Evolutionary conservation across 768 basidiomycete species (phyloP), one percentile per base, ranked within the genome.

Genomic region (Paxillus rubicundulus): DNA sequence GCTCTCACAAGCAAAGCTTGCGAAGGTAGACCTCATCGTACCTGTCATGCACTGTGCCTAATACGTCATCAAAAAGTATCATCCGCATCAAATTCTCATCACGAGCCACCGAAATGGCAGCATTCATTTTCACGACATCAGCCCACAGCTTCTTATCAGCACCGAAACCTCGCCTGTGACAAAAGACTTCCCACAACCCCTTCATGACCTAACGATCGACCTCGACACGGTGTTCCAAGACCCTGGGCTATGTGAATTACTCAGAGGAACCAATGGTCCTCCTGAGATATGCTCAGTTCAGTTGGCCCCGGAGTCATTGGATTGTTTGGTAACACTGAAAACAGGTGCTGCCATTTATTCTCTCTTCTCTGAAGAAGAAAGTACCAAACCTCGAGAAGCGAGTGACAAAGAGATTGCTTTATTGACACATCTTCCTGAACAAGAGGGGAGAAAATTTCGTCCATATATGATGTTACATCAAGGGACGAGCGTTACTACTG

Each of bases 121-220:
- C 5, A 70, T 94, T 17, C 80, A 78, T 49, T 88, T 94, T 66
- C 82, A 82, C 57, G 92, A 96, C 65, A 67, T 85, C 38, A 90
- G 89, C 49, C 77, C 82, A 4, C 84, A 87, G 27, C 74, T 92
- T 2, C 70, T 91, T 3, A 70, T 81, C 33, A 69, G 71, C 42
- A 61, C 72, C 4, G 67, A 70, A 6, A 73, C 76, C 4, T 72
- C 74, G 9, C 81, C 86, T 4, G 65, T 91, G 2, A 69, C 77
- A 21, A 73, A 77, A 48, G 76, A 83, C 51, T 93, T 83, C 60
- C 92, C 92, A 1, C 74, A 76, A n/a, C 71, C 79, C 1, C 73
- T 91, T 9, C 77, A 79, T 5, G 72, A 77, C 16, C 75, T 92
- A 21, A 84, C 78, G 3, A 80, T 92, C 45, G 78, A 86, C 36